Conservation (phyloP, 176 grass and related monocot genomes). For the Luzula sylvatica region DNA sequence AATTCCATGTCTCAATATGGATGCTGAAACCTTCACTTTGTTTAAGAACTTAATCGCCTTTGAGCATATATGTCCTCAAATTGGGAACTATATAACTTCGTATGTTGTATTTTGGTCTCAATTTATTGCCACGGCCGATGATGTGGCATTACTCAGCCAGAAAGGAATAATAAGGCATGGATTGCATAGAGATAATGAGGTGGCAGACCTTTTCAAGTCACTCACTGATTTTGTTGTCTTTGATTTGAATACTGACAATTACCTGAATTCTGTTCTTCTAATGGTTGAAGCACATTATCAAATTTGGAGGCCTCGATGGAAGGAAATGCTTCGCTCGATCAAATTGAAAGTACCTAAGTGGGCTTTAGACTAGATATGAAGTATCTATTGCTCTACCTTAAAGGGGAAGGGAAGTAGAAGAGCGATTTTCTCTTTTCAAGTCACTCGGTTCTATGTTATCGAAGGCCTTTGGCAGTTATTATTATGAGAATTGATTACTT, state of each 20-base stretch:
- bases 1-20: constrained; percentile 19
- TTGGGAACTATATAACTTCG: constrained; percentile 1
- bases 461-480: too few species aligned
- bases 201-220: not conserved
- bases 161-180: constrained; percentile 17
- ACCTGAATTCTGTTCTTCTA: not conserved
- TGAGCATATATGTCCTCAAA: constrained; percentile 1
- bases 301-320: constrained; percentile 6
- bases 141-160: constrained; percentile 5
- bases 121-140: constrained; percentile 10
- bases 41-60: constrained; percentile 9
- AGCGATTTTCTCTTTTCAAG: too few species aligned
- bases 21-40: not conserved
- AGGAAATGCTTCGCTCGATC: not conserved
- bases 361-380: too few species aligned
- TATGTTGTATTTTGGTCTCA: constrained; percentile 14
- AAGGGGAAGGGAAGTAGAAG: too few species aligned
- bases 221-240: not conserved
- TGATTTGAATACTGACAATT: not conserved
- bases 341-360: constrained; percentile 1
- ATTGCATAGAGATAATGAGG: constrained; percentile 14
- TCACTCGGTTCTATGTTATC: too few species aligned
- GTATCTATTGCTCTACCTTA: too few species aligned
- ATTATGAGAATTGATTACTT: too few species aligned
- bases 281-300: constrained; percentile 14